Conservation (phyloP, 225 moss, liverwort and hornwort genomes). For the Bryum argenteum region DNA sequence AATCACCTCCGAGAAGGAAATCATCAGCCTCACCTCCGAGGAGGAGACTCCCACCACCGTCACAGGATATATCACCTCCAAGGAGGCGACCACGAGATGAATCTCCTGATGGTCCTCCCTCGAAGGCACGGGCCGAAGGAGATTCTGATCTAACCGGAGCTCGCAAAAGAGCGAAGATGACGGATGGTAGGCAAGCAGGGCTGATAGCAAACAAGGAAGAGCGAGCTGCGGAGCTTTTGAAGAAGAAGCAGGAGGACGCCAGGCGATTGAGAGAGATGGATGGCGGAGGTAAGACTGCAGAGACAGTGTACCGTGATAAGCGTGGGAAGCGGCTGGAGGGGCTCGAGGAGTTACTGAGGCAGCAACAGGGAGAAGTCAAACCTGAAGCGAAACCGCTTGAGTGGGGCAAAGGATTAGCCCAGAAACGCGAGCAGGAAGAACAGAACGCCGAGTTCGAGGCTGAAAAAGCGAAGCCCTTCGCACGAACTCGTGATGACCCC, state of each 20-base stretch:
- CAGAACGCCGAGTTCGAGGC: slow-evolving; percentile 70
- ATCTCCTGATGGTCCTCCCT: too few species aligned
- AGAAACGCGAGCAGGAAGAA: slow-evolving; percentile 70
- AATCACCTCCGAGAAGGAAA: too few species aligned
- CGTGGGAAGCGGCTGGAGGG: slow-evolving; percentile 93
- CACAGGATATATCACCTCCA: too few species aligned
- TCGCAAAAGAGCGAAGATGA: slow-evolving; percentile 52
- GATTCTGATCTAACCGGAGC: slow-evolving; percentile 5
- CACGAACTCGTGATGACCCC: slow-evolving; percentile 87
- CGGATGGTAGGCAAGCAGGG: slow-evolving; percentile 81
- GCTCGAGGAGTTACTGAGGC: slow-evolving; percentile 81
- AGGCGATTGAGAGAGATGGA: slow-evolving; percentile 74
- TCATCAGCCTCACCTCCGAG: too few species aligned
- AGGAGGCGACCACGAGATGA: too few species aligned
- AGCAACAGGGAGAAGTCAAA: slow-evolving; percentile 83
- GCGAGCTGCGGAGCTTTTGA: slow-evolving; percentile 57
- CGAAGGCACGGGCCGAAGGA: neutral
- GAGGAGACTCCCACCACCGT: too few species aligned
- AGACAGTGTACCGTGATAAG: slow-evolving; percentile 90
- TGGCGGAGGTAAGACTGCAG: slow-evolving; percentile 78
- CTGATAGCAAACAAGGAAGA: slow-evolving; percentile 57
- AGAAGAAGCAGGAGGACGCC: slow-evolving; percentile 66
- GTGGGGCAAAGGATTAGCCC: slow-evolving; percentile 98
- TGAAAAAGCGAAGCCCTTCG: slow-evolving; percentile 87
- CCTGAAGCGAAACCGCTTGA: slow-evolving; percentile 75